Evolutionary conservation across 352 stramenopile species (phyloP).

Genomic region (Phytophthora hybrid): DNA sequence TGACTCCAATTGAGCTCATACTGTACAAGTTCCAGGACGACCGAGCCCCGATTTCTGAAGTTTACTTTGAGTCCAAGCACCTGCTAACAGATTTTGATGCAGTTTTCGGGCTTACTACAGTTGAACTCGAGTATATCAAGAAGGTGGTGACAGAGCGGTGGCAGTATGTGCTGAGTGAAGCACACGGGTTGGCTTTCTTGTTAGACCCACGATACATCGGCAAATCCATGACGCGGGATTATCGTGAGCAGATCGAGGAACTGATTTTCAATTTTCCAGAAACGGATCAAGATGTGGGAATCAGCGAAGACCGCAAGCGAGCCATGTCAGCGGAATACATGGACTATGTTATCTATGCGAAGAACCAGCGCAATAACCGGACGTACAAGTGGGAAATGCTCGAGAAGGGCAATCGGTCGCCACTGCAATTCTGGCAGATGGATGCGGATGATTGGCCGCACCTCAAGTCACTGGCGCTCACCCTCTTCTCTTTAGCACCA

Average conservation of each 20-base stretch:
- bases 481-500: conserved; percentile 80
- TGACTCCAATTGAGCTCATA: conserved; percentile 82
- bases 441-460: conserved; percentile 84
- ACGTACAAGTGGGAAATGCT: conserved; percentile 90
- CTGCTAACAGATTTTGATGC: conserved; percentile 82
- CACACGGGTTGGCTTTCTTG: conserved; percentile 76
- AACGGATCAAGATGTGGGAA: conserved; percentile 64
- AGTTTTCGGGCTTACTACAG: conserved; percentile 70
- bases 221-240: conserved; percentile 85
- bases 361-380: conserved; percentile 80
- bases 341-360: conserved; percentile 85
- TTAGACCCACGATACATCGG: conserved; percentile 84
- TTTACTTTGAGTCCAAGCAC: conserved; percentile 87
- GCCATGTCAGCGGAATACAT: conserved; percentile 79
- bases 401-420: conserved; percentile 79
- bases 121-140: conserved; percentile 86
- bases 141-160: conserved; percentile 80
- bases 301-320: conserved; percentile 76
- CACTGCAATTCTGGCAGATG: conserved; percentile 83
- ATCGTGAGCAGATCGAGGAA: conserved; percentile 87
- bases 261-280: conserved; percentile 85
- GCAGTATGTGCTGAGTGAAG: conserved; percentile 82
- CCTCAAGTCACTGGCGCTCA: conserved; percentile 76
- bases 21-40: conserved; percentile 89
- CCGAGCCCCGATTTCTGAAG: conserved; percentile 78